A percentile compares a stretch with the other conserved stretches of the same genome.
Evolutionary conservation across 2,329 filamentous ascomycete genomes (phyloP).

Genomic region (Phaeosphaeriaceae sp.): DNA sequence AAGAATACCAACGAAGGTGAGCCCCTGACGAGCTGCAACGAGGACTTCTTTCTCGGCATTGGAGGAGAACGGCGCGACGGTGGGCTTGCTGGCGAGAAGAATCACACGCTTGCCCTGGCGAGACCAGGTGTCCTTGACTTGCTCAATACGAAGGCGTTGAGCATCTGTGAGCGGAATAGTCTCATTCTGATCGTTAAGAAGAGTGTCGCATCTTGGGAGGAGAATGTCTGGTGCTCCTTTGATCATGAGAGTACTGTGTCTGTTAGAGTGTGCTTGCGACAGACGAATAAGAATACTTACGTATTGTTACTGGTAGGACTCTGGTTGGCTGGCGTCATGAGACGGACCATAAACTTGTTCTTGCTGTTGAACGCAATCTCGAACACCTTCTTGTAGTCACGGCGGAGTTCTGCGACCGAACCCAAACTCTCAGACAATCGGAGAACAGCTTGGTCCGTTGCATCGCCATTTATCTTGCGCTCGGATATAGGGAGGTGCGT

Average conservation of each 20-base stretch:
- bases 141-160: constrained; percentile 59
- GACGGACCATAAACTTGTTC: constrained; percentile 81
- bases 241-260: constrained; percentile 65
- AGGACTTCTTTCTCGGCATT: constrained; percentile 66
- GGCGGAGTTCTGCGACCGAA: constrained; percentile 65
- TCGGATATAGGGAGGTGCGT: constrained; percentile 64
- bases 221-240: constrained; percentile 81
- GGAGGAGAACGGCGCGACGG: constrained; percentile 51
- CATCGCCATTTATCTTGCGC: constrained; percentile 74
- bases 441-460: constrained; percentile 77
- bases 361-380: constrained; percentile 75
- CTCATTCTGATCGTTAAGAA: constrained; percentile 63
- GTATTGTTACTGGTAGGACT: constrained; percentile 36
- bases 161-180: constrained; percentile 56
- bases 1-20: constrained; percentile 64
- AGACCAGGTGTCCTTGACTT: constrained; percentile 72
- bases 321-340: constrained; percentile 55
- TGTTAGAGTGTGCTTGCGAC: background rate
- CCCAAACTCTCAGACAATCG: constrained; percentile 73
- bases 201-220: constrained; percentile 66
- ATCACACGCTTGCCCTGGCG: constrained; percentile 72
- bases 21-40: constrained; percentile 56
- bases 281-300: background rate
- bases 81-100: constrained; percentile 68
- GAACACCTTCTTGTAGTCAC: constrained; percentile 70